Evolutionary conservation across 768 basidiomycete genomes (phyloP), one percentile per base, ranked within the genome.

Genomic region (Kwoniella sp.): DNA sequence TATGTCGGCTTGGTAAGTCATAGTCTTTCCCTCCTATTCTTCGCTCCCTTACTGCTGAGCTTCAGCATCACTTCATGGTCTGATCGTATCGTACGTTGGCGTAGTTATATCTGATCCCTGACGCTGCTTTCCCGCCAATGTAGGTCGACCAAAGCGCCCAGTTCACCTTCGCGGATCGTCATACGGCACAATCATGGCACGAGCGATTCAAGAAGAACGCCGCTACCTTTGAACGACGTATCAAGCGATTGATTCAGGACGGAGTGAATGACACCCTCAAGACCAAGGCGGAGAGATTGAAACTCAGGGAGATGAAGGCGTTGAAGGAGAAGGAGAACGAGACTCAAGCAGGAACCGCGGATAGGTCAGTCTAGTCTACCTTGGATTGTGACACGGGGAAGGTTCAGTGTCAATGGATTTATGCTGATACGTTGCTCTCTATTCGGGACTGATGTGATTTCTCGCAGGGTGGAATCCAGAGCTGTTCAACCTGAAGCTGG

Each of bases 181-280:
- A 77, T 54, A 47, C 68, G 21, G 46, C 52, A 2, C 73, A 77
- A 68, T 77, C 76, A 57, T 77, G 76, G 76, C 73, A 73, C 49
- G 69, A 73, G 55, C 57, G 71, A 17, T 77, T 71, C 73, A 77
- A 73, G 65, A 73, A 69, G 60, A 73, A 73, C 37, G 7, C 56
- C 7, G 44, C 27, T 1, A 33, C 33, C 0, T 68, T 71, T 15
- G 24, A 49, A 17, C 61, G 55, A 19, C 62, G 72, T 19, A 60
- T 74, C 9, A 26, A 55, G 21, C n/a, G 57, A 15, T 63, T 57
- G 25, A 55, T 65, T 0, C 27, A 25, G 4, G 59, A n/a, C 2
- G 69, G 67, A 3, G 48, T 73, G 1, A 73, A 74, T 51, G 64
- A 40, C 24, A 62, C 58, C 1, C 59, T 77, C 0, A 77, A 69